These are phyloP conservation scores for Penicillium canescens DNA, from an alignment of 495 filamentous ascomycete genomes.

Conservation along the genomic window DNA sequence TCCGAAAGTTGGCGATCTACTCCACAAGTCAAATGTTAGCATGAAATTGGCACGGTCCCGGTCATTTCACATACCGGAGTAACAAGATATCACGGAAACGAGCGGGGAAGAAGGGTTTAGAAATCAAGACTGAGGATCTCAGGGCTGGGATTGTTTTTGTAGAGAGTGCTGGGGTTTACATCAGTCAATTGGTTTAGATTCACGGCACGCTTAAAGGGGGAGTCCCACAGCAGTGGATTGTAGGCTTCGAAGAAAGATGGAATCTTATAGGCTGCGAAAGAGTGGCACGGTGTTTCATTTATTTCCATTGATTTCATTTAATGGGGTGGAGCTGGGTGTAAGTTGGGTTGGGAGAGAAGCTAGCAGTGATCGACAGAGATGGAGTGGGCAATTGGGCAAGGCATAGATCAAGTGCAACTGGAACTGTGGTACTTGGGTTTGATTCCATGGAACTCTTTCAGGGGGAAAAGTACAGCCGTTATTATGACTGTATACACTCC, in stretches of 20 bases:
- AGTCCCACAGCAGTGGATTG: constrained; percentile 10
- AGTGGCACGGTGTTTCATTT: constrained; percentile 23
- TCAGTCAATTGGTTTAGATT: not conserved
- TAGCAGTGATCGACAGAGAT: constrained; percentile 1
- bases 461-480: too few species aligned
- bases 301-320: not conserved
- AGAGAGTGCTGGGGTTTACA: not conserved
- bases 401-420: too few species aligned
- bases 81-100: too few species aligned
- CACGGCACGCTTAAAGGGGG: constrained; percentile 19
- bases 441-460: too few species aligned
- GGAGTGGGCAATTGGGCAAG: too few species aligned
- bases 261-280: constrained; percentile 7
- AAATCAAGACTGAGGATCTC: not conserved
- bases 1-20: not conserved
- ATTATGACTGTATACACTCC: too few species aligned
- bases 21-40: not conserved
- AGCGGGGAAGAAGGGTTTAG: too few species aligned
- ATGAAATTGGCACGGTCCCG: not conserved
- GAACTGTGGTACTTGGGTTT: too few species aligned
- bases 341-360: not conserved
- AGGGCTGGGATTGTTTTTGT: not conserved
- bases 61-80: too few species aligned
- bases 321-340: constrained; percentile 14
- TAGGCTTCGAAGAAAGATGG: not conserved